phyloP scores from a whole-genome alignment of 2,329 filamentous ascomycete genomes.

The Penicillium aurantiogriseum region DNA sequence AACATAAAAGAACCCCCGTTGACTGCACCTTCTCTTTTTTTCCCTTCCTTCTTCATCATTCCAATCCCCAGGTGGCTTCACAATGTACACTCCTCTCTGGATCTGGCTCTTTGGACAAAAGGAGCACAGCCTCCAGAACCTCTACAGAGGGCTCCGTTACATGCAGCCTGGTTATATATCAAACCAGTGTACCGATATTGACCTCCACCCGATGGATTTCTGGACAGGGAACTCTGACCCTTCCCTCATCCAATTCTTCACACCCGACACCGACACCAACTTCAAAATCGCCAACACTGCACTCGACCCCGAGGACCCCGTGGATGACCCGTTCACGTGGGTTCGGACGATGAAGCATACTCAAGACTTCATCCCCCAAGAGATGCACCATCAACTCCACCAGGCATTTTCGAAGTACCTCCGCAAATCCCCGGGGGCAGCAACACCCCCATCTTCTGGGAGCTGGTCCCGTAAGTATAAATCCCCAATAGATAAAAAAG shows the following conservation, averaged over 20 bases:
- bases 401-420: background rate
- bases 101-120: background rate
- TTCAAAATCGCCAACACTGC: background rate
- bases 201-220: background rate
- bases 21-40: background rate
- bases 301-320: background rate
- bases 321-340: background rate
- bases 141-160: background rate
- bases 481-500: too few relatives aligned
- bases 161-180: background rate
- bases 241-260: background rate
- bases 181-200: background rate
- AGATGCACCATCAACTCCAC: background rate
- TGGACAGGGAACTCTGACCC: background rate
- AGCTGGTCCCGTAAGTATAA: background rate
- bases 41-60: background rate
- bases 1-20: background rate
- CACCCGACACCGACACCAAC: background rate
- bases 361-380: background rate
- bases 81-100: background rate
- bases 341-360: background rate
- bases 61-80: background rate
- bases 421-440: background rate
- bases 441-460: background rate
- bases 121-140: background rate